phyloP scores from a whole-genome alignment of 257 asterid genomes.

The Apocynum venetum region DNA sequence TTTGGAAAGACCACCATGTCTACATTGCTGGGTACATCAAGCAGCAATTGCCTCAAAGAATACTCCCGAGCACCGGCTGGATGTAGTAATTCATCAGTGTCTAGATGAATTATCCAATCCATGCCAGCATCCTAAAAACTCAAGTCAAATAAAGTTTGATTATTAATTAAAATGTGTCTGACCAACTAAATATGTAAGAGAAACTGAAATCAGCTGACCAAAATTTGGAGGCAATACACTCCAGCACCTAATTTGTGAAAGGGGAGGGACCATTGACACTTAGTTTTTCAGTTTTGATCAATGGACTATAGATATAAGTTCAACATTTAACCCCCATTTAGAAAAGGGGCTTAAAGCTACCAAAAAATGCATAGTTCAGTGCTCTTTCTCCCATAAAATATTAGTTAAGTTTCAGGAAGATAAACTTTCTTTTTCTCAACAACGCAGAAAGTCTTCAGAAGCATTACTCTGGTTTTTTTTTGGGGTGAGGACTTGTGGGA shows the following conservation, averaged over 20 bases:
- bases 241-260: not conserved
- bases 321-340: not conserved
- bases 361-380: not conserved
- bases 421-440: not conserved
- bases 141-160: not conserved
- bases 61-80: conserved; percentile 93
- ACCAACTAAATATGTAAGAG: not conserved
- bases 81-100: conserved; percentile 92
- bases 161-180: not conserved
- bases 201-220: not conserved
- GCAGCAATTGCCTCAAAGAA: conserved; percentile 82
- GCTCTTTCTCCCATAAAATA: not conserved
- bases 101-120: conserved; percentile 98
- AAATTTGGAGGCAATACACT: not conserved
- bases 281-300: not conserved
- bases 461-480: too few species aligned
- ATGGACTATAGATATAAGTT: not conserved
- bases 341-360: not conserved
- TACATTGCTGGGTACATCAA: conserved; percentile 74
- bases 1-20: conserved; percentile 98
- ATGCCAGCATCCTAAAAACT: conserved; percentile 67
- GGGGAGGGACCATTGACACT: not conserved
- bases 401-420: not conserved
- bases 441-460: not conserved
- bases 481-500: too few species aligned